A percentile compares a stretch with the other conserved stretches of the same genome.
Evolutionary conservation across 257 asterid species (phyloP).

Genomic region (Nicotiana sylvestris): DNA sequence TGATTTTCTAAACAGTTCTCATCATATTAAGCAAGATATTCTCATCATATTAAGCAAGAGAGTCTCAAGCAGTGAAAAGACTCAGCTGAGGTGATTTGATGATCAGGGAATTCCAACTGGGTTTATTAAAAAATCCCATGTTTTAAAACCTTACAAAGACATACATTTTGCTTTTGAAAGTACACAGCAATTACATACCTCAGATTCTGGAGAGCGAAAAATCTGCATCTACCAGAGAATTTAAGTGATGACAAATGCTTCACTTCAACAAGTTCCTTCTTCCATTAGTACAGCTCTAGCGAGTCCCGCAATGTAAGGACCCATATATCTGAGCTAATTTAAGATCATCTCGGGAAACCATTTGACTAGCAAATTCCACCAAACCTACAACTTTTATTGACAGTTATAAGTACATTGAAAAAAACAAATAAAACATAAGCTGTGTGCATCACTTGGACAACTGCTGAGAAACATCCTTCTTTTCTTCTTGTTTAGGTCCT

Average conservation of each 20-base stretch:
- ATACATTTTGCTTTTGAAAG: neutral
- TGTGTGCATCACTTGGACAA: conserved; percentile 16
- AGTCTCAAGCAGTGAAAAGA: too few species aligned
- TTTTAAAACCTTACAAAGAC: neutral
- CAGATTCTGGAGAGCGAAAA: neutral
- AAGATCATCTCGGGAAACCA: neutral
- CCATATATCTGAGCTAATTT: neutral
- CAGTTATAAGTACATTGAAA: neutral
- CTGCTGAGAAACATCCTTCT: conserved; percentile 35
- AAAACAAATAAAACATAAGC: neutral
- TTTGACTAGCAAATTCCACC: neutral
- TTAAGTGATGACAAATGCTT: neutral
- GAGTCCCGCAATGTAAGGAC: neutral
- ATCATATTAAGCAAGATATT: too few species aligned
- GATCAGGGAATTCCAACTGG: neutral
- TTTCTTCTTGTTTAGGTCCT: conserved; percentile 51
- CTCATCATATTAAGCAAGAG: too few species aligned
- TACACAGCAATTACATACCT: neutral
- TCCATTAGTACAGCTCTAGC: neutral
- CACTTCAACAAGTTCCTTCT: neutral
- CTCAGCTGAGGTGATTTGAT: too few species aligned
- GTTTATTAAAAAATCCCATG: neutral
- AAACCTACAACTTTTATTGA: neutral
- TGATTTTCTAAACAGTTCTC: too few species aligned
- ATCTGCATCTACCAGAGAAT: neutral